These are phyloP conservation scores for Licmophora abbreviata DNA, from an alignment of 108 stramenopile species.

Conservation along the genomic window DNA sequence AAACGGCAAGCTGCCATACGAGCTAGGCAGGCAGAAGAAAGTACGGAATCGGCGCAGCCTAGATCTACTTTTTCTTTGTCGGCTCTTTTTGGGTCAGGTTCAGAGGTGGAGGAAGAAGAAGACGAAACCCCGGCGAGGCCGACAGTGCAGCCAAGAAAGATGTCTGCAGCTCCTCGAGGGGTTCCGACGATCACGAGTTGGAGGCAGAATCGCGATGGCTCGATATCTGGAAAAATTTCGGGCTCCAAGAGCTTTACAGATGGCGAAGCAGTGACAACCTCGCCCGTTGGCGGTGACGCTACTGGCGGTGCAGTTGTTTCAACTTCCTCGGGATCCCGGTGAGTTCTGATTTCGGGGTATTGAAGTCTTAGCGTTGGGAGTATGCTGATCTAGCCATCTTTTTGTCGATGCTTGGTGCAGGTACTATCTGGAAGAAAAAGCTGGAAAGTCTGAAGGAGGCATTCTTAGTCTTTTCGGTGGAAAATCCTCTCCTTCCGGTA, in stretches of 20 bases:
- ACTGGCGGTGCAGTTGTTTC: neutral
- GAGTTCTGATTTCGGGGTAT: neutral
- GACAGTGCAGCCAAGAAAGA: neutral
- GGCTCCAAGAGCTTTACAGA: slow-evolving; percentile 42
- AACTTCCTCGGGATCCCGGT: slow-evolving; percentile 4
- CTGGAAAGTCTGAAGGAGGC: neutral
- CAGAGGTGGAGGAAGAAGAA: neutral
- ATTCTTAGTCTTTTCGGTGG: neutral
- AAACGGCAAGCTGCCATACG: neutral
- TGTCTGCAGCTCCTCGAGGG: slow-evolving; percentile 18
- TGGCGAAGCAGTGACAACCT: slow-evolving; percentile 52
- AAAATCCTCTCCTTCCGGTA: neutral
- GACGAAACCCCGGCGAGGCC: slow-evolving; percentile 4
- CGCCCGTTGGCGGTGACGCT: slow-evolving; percentile 20
- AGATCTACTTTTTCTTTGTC: slow-evolving; percentile 6
- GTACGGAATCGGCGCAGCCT: slow-evolving; percentile 2
- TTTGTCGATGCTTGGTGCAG: neutral
- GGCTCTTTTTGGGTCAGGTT: neutral
- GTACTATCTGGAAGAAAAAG: neutral
- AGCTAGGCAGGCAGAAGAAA: slow-evolving; percentile 1
- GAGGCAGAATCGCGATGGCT: slow-evolving; percentile 50
- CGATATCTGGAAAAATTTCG: slow-evolving; percentile 43
- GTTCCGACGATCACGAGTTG: slow-evolving; percentile 30
- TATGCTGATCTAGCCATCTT: neutral
- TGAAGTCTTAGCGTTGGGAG: neutral